Evolutionary conservation across 176 grass and related monocot species (phyloP).

Genomic region (Saccharum spontaneum): DNA sequence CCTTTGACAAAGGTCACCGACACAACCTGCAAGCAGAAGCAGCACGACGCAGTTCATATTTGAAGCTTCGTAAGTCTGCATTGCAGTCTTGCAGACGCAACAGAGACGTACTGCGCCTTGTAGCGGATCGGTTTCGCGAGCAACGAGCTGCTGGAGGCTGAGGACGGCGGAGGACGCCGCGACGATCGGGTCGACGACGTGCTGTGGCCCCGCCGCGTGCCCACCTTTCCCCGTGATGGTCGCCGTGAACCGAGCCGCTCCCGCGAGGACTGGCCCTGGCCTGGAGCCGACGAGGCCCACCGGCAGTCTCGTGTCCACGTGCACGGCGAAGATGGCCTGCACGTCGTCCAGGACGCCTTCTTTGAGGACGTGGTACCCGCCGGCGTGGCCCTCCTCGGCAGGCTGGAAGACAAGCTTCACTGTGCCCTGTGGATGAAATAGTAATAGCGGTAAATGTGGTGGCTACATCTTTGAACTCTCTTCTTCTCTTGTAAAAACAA

Average conservation of each 20-base stretch:
- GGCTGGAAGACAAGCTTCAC: slow-evolving; percentile 91
- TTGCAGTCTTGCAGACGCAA: not conserved
- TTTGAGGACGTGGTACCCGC: slow-evolving; percentile 64
- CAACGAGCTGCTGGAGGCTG: slow-evolving; percentile 64
- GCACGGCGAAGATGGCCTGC: slow-evolving; percentile 60
- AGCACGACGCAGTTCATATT: not conserved
- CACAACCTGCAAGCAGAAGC: slow-evolving; percentile 45
- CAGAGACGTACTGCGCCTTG: slow-evolving; percentile 45
- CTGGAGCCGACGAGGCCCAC: slow-evolving; percentile 48
- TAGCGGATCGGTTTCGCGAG: slow-evolving; percentile 63
- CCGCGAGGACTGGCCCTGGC: slow-evolving; percentile 63
- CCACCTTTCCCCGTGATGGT: slow-evolving; percentile 74
- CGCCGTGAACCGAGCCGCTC: slow-evolving; percentile 50
- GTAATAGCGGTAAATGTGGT: not conserved
- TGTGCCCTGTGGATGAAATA: slow-evolving; percentile 42
- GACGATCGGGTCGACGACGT: slow-evolving; percentile 53
- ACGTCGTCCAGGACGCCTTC: slow-evolving; percentile 54
- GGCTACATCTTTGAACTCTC: too few relatives aligned
- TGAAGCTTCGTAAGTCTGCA: not conserved
- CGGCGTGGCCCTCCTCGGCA: slow-evolving; percentile 63
- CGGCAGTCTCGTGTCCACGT: slow-evolving; percentile 21
- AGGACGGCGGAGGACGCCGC: slow-evolving; percentile 49
- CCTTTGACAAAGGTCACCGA: slow-evolving; percentile 58
- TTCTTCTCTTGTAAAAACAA: too few relatives aligned
- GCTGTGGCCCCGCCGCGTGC: slow-evolving; percentile 57